Evolutionary conservation across 495 filamentous ascomycete genomes (phyloP).

Genomic region (Neurospora tetraspora): DNA sequence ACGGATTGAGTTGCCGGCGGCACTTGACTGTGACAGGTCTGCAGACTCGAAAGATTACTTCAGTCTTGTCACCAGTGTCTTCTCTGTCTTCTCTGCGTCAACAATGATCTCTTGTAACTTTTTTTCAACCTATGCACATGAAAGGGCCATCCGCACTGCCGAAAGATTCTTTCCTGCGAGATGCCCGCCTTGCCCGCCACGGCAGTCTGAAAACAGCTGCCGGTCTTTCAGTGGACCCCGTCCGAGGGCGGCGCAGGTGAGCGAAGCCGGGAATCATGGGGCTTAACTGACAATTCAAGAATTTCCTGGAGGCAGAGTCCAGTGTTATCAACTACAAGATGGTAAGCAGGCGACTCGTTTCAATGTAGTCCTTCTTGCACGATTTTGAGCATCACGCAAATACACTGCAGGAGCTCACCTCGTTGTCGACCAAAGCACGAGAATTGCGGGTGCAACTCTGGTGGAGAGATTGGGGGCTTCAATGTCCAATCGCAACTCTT

Average conservation of each 20-base stretch:
- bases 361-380: not conserved
- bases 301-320: not conserved
- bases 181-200: not conserved
- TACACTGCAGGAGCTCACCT: not conserved
- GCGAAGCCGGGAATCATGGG: not conserved
- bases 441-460: not conserved
- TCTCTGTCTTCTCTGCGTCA: not conserved
- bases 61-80: not conserved
- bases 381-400: not conserved
- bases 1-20: not conserved
- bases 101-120: not conserved
- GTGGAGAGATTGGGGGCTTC: not conserved
- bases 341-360: not conserved
- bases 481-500: conserved; percentile 1
- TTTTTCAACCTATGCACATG: not conserved
- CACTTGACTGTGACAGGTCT: not conserved
- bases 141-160: not conserved
- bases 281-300: not conserved
- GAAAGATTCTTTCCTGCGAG: not conserved
- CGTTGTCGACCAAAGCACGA: not conserved
- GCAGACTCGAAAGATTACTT: not conserved
- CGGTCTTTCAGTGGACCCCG: not conserved
- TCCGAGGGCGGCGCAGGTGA: not conserved
- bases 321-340: not conserved
- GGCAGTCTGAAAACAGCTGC: not conserved